These are phyloP conservation scores for Lithospermum erythrorhizon DNA, from an alignment of 257 asterid genomes.

Conservation along the genomic window DNA sequence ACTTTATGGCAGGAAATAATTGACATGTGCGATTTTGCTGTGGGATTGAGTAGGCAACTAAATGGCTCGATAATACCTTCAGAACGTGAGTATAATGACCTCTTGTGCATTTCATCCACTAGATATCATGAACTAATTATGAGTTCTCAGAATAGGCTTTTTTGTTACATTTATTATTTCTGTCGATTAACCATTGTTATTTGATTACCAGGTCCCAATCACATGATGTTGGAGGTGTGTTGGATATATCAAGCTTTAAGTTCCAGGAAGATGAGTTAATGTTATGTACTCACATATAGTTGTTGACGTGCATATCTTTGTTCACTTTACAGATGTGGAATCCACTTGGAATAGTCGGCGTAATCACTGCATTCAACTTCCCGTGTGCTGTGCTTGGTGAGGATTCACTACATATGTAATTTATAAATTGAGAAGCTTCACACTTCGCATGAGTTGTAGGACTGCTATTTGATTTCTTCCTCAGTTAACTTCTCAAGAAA, in stretches of 20 bases:
- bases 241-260: conserved; percentile 14
- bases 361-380: conserved; percentile 94
- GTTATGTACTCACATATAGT: background rate
- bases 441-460: background rate
- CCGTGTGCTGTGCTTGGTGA: conserved; percentile 98
- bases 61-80: conserved; percentile 96
- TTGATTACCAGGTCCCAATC: conserved; percentile 76
- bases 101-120: conserved; percentile 1
- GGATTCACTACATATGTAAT: conserved; percentile 12
- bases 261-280: background rate
- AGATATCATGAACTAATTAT: too few relatives aligned
- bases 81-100: conserved; percentile 58
- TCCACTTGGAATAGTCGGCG: conserved; percentile 94
- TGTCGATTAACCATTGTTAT: conserved; percentile 9
- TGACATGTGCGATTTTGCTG: conserved; percentile 99
- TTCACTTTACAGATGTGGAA: conserved; percentile 74
- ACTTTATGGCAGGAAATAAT: conserved; percentile 68
- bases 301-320: conserved; percentile 1
- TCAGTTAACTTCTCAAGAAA: background rate
- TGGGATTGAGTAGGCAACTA: conserved; percentile 97
- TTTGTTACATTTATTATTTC: conserved; percentile 2
- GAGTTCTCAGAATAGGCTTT: background rate
- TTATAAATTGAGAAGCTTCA: background rate
- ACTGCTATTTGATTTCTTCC: background rate
- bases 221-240: conserved; percentile 95